Evolutionary conservation across 164 flowering plant genomes (phyloP).

Genomic region (Chimonanthus salicifolius): DNA sequence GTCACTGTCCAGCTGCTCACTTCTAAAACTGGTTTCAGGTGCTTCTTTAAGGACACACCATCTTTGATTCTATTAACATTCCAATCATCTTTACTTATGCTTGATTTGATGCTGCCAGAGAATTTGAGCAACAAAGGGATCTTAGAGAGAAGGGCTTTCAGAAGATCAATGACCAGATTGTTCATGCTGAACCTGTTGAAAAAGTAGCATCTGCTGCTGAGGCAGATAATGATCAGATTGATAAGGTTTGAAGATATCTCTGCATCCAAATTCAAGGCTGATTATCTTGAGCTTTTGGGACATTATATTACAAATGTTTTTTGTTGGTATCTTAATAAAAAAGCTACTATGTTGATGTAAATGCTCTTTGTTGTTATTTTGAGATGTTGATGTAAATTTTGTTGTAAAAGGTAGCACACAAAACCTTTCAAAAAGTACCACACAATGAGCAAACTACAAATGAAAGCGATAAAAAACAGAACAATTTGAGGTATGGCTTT

Average conservation of each 20-base stretch:
- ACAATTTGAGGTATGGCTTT: too few species aligned
- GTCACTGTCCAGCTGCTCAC: slow-evolving; percentile 93
- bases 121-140: slow-evolving; percentile 98
- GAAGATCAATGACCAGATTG: slow-evolving; percentile 29
- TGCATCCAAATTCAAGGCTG: background rate
- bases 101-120: slow-evolving; percentile 42
- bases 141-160: slow-evolving; percentile 72
- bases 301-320: too few species aligned
- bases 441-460: too few species aligned
- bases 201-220: slow-evolving; percentile 35
- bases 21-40: slow-evolving; percentile 99
- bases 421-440: too few species aligned
- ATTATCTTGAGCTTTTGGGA: too few species aligned
- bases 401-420: too few species aligned
- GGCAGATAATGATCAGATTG: slow-evolving; percentile 33
- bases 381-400: too few species aligned
- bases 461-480: too few species aligned
- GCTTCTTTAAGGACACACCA: slow-evolving; percentile 8
- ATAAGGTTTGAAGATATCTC: slow-evolving; percentile 42
- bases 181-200: slow-evolving; percentile 31
- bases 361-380: too few species aligned
- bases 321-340: too few species aligned
- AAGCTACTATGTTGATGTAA: too few species aligned
- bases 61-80: background rate
- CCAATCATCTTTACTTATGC: slow-evolving; percentile 1